Conservation (phyloP, 176 grass and related monocot species). For the Juncus effusus region DNA sequence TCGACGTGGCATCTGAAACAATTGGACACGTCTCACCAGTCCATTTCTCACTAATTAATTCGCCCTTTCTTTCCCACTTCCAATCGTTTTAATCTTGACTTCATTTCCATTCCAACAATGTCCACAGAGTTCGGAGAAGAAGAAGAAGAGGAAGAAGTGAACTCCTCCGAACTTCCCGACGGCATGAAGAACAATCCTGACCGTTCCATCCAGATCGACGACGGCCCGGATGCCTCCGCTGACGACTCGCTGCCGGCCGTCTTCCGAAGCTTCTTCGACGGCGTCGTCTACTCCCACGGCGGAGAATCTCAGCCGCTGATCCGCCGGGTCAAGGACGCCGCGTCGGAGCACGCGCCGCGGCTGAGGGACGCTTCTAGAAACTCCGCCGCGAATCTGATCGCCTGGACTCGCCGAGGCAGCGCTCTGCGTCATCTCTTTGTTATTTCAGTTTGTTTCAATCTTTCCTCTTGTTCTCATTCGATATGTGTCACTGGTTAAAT, state of each 20-base stretch:
- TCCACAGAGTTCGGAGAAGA: slow-evolving; percentile 9
- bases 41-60: slow-evolving; percentile 6
- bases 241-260: slow-evolving; percentile 49
- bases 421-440: slow-evolving; percentile 74
- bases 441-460: slow-evolving; percentile 57
- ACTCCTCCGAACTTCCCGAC: slow-evolving; percentile 3
- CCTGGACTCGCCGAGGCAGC: slow-evolving; percentile 68
- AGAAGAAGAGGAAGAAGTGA: slow-evolving; percentile 1
- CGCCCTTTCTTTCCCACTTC: not conserved
- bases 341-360: slow-evolving; percentile 42
- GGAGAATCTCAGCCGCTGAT: slow-evolving; percentile 43
- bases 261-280: slow-evolving; percentile 57
- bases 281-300: slow-evolving; percentile 28
- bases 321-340: slow-evolving; percentile 38
- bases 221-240: slow-evolving; percentile 16
- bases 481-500: not conserved
- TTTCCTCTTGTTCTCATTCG: not conserved
- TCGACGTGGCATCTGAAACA: not conserved
- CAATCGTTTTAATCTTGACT: not conserved
- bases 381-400: slow-evolving; percentile 51
- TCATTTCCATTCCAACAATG: not conserved
- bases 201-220: slow-evolving; percentile 27
- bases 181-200: slow-evolving; percentile 11
- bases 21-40: not conserved
- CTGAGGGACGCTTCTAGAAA: slow-evolving; percentile 60